Base-by-base conservation (phyloP, 73 alveolate genomes). In the Breviolum minutum region DNA sequence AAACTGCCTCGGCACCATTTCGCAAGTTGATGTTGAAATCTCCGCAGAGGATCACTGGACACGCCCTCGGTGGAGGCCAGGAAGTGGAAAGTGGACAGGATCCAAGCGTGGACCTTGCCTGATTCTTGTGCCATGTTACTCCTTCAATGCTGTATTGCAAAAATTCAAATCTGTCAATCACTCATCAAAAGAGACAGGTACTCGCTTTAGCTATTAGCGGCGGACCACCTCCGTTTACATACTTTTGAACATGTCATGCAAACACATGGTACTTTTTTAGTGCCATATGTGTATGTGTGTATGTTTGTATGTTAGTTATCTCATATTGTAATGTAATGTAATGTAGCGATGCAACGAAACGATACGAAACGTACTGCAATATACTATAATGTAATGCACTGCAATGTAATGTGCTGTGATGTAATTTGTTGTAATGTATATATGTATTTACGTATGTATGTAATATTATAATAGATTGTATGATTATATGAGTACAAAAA, bases 11-110 rank as follows among this genome's bases (percentile, higher is more conserved):
- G 22, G 60, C 66, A 8, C 83, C 40, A 10, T 22, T 64, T 20
- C 98, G 98, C 40, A 69, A 76, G 91, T 92, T 76, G 81, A 92
- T 81, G 29, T 92, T 92, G 81, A 92, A 92, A 61, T 92, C 98
- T 69, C 98, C 98, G 61, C 98, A 90, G 14, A 90, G 87, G 54
- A 90, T 20, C 86, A 90, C 88, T 0, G 88, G 88, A 66, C 88
- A 80, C 68, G 62, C 40, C 97, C 88, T 91, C 16, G 76, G 63
- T 61, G 79, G 71, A 19, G 71, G 9, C 32, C 60, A 30, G 9
- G 29, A 29, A 76, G 74, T 13, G 24, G 24, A 17, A 66, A 66
- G 74, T 13, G 24, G 24, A 11, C 74, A 17, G 17, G 17, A 17
- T 13, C 74, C 74, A 11, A 17, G 17, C 11, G 17, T 17, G 74